Evolutionary conservation across 768 basidiomycete genomes (phyloP).

Genomic region (Pisolithus sp.): DNA sequence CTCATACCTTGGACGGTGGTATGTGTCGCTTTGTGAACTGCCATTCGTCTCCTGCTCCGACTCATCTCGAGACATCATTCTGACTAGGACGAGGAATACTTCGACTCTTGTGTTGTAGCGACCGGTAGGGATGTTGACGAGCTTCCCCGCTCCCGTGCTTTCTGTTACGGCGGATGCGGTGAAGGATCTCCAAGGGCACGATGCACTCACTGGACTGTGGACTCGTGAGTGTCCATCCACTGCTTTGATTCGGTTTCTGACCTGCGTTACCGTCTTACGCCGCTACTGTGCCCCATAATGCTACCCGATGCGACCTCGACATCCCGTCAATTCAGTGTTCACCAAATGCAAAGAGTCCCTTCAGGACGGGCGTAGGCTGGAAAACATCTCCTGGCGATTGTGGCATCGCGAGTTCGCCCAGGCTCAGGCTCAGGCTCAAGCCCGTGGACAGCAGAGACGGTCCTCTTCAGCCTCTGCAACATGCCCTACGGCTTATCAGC

Average conservation of each 20-base stretch:
- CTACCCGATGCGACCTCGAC: neutral
- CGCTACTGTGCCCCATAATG: too few relatives aligned
- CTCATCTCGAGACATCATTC: neutral
- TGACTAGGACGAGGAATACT: too few relatives aligned
- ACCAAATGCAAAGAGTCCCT: constrained; percentile 77
- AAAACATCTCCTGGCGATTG: constrained; percentile 85
- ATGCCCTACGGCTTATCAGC: constrained; percentile 7
- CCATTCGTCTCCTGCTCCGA: too few relatives aligned
- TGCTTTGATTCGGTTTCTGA: constrained; percentile 6
- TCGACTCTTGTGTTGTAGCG: constrained; percentile 1
- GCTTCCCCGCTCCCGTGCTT: constrained; percentile 61
- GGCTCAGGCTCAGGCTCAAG: constrained; percentile 12
- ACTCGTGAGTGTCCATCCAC: constrained; percentile 39
- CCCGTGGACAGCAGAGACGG: constrained; percentile 13
- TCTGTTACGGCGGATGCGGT: constrained; percentile 60
- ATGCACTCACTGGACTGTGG: constrained; percentile 65
- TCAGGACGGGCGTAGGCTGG: constrained; percentile 73
- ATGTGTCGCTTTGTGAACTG: too few relatives aligned
- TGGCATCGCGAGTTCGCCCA: constrained; percentile 64
- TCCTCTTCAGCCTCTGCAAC: constrained; percentile 21
- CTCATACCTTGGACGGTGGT: too few relatives aligned
- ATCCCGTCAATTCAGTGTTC: constrained; percentile 50
- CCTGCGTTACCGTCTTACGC: neutral
- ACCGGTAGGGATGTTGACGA: constrained; percentile 34
- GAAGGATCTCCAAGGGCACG: constrained; percentile 59